Percentiles rank a stretch among this genome's conserved stretches.
These are phyloP conservation scores for Curvularia spicifera DNA, from an alignment of 2,329 filamentous ascomycete genomes.

Conservation along the genomic window DNA sequence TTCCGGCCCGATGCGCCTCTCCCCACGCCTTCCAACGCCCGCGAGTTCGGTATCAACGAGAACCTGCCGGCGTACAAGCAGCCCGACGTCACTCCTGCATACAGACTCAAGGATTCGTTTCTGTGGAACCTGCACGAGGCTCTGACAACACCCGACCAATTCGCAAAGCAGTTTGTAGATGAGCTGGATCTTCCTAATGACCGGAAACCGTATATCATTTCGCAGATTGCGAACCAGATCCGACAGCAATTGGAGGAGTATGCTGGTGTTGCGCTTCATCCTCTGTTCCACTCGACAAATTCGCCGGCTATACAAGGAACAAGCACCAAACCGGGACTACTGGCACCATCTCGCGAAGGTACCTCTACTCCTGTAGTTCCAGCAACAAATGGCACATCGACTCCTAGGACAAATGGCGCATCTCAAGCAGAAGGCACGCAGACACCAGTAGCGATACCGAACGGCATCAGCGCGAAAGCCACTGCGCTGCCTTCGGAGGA, in stretches of 20 bases:
- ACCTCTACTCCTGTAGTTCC: slow-evolving; percentile 57
- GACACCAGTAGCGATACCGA: slow-evolving; percentile 56
- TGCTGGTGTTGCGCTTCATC: slow-evolving; percentile 89
- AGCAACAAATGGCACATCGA: slow-evolving; percentile 61
- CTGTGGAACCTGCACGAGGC: slow-evolving; percentile 97
- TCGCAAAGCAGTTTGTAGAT: slow-evolving; percentile 87
- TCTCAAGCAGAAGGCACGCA: slow-evolving; percentile 51
- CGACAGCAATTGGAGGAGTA: slow-evolving; percentile 95
- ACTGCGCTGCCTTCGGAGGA: slow-evolving; percentile 69
- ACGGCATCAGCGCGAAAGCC: slow-evolving; percentile 73
- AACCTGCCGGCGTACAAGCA: slow-evolving; percentile 78
- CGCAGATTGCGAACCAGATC: slow-evolving; percentile 91
- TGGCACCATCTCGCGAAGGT: slow-evolving; percentile 58
- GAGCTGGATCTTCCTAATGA: slow-evolving; percentile 89
- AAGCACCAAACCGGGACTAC: slow-evolving; percentile 42
- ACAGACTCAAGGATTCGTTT: slow-evolving; percentile 92
- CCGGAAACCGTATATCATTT: slow-evolving; percentile 65
- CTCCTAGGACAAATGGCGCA: slow-evolving; percentile 59
- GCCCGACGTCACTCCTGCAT: slow-evolving; percentile 81
- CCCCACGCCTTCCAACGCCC: slow-evolving; percentile 66
- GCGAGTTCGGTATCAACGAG: slow-evolving; percentile 68
- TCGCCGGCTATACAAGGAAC: slow-evolving; percentile 40
- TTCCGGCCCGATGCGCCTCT: slow-evolving; percentile 72
- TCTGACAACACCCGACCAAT: slow-evolving; percentile 91
- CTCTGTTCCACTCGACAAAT: slow-evolving; percentile 75